Evolutionary conservation across 2,329 filamentous ascomycete genomes (phyloP), one percentile per base, ranked within the genome.

Genomic region (Ascochyta lentis): DNA sequence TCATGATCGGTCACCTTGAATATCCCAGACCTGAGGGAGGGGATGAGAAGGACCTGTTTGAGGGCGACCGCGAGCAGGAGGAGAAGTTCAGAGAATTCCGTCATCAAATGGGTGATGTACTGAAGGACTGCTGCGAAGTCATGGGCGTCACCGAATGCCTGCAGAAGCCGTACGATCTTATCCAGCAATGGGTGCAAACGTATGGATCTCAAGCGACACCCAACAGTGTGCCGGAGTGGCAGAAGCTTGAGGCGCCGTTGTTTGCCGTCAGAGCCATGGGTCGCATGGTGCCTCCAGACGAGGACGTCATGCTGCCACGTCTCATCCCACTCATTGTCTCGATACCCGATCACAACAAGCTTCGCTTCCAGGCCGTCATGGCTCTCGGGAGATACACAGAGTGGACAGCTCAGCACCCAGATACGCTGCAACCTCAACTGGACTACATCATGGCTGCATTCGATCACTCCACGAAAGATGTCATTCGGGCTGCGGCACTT

Each of bases 351-450:
- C 95, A 99, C 69, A 92, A 98, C 77, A 99, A 98, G 80, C 85
- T 99, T n/a, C 91, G 93, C 7, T 99, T 99, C 77, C 94, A 96
- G 60, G 94, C 94, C 6, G 96, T 98, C 69, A 97, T 99, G 92
- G 93, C 96, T 3, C 84, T 99, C 22, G 95, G 92, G 34, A 86
- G 95, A 59, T 99, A 99, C 73, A 99, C 96, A 0, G 94, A 98
- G 76, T 99, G 95, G 95, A 99, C 96, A 0, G 87, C 95, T 5
- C 88, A 92, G 43, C 95, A 99, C 70, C 91, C 94, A 0, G 92
- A 97, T 55, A 96, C 94, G 41, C 82, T 99, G 8, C 90, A 96
- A 75, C 84, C 91, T 8, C 95, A 99, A 76, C 90, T 99, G 72
- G 92, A 92, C 69, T 99, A 96, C 77, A 96, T 99, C 69, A 93